Conservation (phyloP, 345 rosid genomes). For the Acer campestre region DNA sequence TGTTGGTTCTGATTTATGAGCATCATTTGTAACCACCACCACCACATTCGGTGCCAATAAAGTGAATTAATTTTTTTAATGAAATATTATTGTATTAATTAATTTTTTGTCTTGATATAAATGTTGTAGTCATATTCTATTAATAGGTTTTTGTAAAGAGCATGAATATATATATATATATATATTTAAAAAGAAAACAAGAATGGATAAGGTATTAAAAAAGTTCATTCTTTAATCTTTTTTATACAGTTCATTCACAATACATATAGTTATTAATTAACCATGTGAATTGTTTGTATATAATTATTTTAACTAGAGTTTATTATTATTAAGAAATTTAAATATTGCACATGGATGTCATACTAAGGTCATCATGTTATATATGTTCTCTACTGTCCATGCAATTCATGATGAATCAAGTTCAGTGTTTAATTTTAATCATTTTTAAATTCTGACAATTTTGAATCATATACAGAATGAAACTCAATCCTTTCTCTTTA, state of each 20-base stretch:
- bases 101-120: not conserved
- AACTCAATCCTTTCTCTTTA: too few relatives aligned
- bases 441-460: not conserved
- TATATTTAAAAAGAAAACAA: too few relatives aligned
- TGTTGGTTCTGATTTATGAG: conserved; percentile 15
- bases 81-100: not conserved
- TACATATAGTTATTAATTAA: too few relatives aligned
- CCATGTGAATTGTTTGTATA: too few relatives aligned
- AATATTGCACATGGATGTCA: not conserved
- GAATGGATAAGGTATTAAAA: conserved; percentile 15
- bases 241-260: too few relatives aligned
- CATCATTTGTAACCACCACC: conserved; percentile 3
- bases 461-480: not conserved
- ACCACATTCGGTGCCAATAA: conserved; percentile 24
- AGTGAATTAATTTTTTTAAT: conserved; percentile 1
- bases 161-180: not conserved
- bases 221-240: too few relatives aligned
- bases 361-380: not conserved
- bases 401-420: not conserved
- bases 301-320: too few relatives aligned
- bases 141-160: not conserved
- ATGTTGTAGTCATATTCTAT: not conserved
- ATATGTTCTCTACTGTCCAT: not conserved
- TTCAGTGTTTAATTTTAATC: not conserved
- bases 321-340: too few relatives aligned